Conservation (phyloP, 345 rosid species). For the Bretschneidera sinensis region DNA sequence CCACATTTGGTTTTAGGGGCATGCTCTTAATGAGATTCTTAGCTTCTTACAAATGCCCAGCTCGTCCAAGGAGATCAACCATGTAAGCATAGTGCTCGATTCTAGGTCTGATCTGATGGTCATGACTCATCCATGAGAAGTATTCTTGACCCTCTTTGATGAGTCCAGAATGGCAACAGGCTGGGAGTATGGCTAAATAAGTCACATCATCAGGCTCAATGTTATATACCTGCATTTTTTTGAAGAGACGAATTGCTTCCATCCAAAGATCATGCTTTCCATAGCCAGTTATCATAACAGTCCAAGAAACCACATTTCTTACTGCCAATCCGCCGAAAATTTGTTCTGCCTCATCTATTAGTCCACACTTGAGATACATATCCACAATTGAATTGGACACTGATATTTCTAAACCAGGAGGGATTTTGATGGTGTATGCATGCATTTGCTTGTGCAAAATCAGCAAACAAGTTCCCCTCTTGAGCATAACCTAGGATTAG, state of each 20-base stretch:
- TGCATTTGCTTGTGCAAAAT: slow-evolving; percentile 89
- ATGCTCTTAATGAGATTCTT: slow-evolving; percentile 53
- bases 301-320: slow-evolving; percentile 82
- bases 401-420: slow-evolving; percentile 57
- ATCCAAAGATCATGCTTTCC: slow-evolving; percentile 85
- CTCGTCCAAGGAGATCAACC: slow-evolving; percentile 83
- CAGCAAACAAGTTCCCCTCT: slow-evolving; percentile 74
- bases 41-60: slow-evolving; percentile 72
- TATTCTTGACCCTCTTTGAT: slow-evolving; percentile 54
- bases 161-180: slow-evolving; percentile 89
- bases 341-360: slow-evolving; percentile 61
- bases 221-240: slow-evolving; percentile 42
- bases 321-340: slow-evolving; percentile 48
- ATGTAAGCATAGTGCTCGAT: slow-evolving; percentile 83
- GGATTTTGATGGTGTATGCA: slow-evolving; percentile 54
- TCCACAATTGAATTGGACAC: slow-evolving; percentile 68
- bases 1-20: slow-evolving; percentile 60
- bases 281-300: slow-evolving; percentile 80
- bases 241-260: slow-evolving; percentile 49
- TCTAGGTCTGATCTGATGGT: slow-evolving; percentile 38
- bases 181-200: slow-evolving; percentile 74
- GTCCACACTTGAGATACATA: slow-evolving; percentile 89
- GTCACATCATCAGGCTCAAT: slow-evolving; percentile 73
- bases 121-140: slow-evolving; percentile 44
- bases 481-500: slow-evolving; percentile 83